Evolutionary conservation across 768 basidiomycete genomes (phyloP), one percentile per base, ranked within the genome.

Genomic region (Mrakia blollopis): DNA sequence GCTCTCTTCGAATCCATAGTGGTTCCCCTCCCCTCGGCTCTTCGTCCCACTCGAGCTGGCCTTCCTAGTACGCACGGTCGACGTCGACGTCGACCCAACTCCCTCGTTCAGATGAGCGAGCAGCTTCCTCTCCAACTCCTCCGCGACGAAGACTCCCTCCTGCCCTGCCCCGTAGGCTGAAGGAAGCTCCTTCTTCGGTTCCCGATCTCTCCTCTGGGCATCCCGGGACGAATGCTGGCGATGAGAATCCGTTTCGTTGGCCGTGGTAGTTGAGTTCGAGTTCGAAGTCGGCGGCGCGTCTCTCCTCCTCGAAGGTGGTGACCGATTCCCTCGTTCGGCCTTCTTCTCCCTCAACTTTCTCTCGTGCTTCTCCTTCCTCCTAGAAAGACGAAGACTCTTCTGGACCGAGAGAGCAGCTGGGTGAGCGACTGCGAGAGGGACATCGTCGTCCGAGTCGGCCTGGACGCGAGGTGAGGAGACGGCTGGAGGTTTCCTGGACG

Each of bases 391-490:
- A 73, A 96, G 91, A 8, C 90, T 89, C 80, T 88, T 89, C 81
- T 96, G 94, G 14, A 92, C 93, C 4, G 86, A 87, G 76, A 96
- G 84, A 5, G 94, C 94, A 0, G 89, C 90, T 5, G 94, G 74
- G 93, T 92, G 41, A 89, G 87, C 79, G 88, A 78, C 89, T 3
- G 93, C 94, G 23, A 96, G 86, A 0, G 94, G 94, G 1, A 93
- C 85, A 80, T 96, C 91, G 81, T 96, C 93, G 28, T 79, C 79
- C 32, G 78, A 79, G 25, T 68, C 79, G 23, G 35, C 72, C 25
- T 74, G 47, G 37, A 68, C 65, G 39, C 44, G 35, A 11, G 65
- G 37, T 4, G 35, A 39, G 10, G 65, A n/a, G 5, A 18, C 35
- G 21, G 30, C 37, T 0, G 37, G 37, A 21, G 65, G 35, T 39